Percentiles rank a stretch among this genome's conserved stretches.
phyloP scores from a whole-genome alignment of 106 monocot genomes.

The Dactylorhiza incarnata region DNA sequence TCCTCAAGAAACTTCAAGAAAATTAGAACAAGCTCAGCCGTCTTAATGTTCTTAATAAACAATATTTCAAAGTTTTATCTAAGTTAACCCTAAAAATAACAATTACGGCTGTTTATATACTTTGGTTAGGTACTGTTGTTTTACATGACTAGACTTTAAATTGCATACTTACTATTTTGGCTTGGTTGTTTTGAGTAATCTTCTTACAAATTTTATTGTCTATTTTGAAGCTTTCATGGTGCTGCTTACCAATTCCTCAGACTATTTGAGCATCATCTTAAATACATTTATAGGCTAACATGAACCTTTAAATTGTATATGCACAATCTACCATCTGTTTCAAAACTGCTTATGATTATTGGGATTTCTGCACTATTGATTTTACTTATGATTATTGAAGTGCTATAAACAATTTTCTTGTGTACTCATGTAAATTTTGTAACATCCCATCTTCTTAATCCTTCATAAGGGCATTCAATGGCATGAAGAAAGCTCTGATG shows the following conservation, averaged over 20 bases:
- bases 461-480: constrained; percentile 2
- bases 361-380: not conserved
- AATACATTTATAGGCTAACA: not conserved
- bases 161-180: not conserved
- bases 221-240: not conserved
- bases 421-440: not conserved
- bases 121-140: too few species aligned
- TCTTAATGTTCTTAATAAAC: too few species aligned
- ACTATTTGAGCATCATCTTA: not conserved
- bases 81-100: too few species aligned
- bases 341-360: not conserved
- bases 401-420: not conserved
- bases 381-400: not conserved
- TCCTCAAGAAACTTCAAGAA: too few species aligned
- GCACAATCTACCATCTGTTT: not conserved
- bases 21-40: too few species aligned
- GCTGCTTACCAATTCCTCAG: too few species aligned
- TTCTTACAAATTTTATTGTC: not conserved
- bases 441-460: not conserved
- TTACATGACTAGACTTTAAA: too few species aligned
- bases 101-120: too few species aligned
- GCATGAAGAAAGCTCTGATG: not conserved
- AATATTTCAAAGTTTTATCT: too few species aligned
- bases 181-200: not conserved
- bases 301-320: not conserved